Evolutionary conservation across 2,329 filamentous ascomycete species (phyloP).

Genomic region (Elsinoe necatrix): DNA sequence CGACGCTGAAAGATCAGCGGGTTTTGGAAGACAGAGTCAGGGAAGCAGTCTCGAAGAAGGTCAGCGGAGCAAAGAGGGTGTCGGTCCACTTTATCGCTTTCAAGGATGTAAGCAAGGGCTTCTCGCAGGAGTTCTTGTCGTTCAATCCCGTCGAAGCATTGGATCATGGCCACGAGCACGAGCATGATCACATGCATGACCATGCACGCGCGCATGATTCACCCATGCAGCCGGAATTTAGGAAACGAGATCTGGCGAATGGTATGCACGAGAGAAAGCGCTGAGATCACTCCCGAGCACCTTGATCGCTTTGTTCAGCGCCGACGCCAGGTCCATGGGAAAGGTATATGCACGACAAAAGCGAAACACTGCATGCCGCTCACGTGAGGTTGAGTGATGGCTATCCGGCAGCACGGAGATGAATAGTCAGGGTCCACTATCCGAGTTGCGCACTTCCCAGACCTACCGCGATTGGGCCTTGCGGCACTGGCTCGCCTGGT

Average conservation of each 20-base stretch:
- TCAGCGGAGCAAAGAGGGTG: constrained; percentile 75
- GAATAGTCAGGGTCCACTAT: not conserved
- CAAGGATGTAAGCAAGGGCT: constrained; percentile 48
- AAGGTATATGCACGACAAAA: not conserved
- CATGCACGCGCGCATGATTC: not conserved
- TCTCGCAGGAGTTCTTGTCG: constrained; percentile 60
- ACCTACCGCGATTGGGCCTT: not conserved
- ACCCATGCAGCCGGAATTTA: constrained; percentile 9
- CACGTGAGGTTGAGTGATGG: not conserved
- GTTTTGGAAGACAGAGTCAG: constrained; percentile 67
- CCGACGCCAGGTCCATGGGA: not conserved
- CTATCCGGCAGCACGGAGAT: not conserved
- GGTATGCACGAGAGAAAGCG: not conserved
- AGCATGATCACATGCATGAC: constrained; percentile 17
- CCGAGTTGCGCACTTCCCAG: not conserved
- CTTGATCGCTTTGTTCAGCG: not conserved
- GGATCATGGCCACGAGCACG: constrained; percentile 24
- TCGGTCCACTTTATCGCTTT: constrained; percentile 74
- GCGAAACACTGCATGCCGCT: not conserved
- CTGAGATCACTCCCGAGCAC: not conserved
- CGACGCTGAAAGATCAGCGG: constrained; percentile 64
- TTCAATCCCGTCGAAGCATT: constrained; percentile 19
- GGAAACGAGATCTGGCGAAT: constrained; percentile 9
- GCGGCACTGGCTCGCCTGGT: not conserved
- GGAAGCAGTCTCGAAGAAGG: constrained; percentile 61